These are phyloP conservation scores for Komagataella populi DNA, from an alignment of 805 yeast species.

Conservation along the genomic window DNA sequence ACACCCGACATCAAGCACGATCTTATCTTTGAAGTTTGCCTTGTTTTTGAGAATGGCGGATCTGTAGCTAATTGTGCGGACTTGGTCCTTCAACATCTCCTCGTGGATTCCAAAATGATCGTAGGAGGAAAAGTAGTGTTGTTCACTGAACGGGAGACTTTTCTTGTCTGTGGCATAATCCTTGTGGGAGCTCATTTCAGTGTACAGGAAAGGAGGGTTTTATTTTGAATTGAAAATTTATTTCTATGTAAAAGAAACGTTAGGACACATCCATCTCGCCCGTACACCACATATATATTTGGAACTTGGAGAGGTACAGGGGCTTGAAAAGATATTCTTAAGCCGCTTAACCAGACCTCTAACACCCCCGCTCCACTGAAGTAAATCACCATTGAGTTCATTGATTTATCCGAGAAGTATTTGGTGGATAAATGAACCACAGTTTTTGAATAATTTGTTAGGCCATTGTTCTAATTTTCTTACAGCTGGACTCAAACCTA, in stretches of 20 bases:
- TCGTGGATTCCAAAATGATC: constrained; percentile 98
- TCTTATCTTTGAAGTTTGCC: constrained; percentile 79
- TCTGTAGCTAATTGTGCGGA: constrained; percentile 84
- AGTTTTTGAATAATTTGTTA: neutral
- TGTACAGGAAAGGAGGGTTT: neutral
- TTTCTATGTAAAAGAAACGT: constrained; percentile 1
- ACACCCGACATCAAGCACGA: constrained; percentile 96
- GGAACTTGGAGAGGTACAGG: neutral
- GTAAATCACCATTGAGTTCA: neutral
- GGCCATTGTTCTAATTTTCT: neutral
- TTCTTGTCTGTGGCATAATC: constrained; percentile 56
- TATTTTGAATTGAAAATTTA: neutral
- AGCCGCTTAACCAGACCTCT: neutral
- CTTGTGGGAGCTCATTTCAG: neutral
- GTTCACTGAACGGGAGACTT: constrained; percentile 59
- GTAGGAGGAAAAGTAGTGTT: constrained; percentile 89
- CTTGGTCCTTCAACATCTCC: constrained; percentile 94
- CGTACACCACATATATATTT: neutral
- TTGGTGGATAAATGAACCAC: neutral
- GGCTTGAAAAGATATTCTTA: neutral
- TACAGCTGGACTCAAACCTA: neutral
- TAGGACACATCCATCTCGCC: constrained; percentile 4
- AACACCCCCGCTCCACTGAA: neutral
- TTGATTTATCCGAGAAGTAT: neutral
- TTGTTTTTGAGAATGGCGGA: constrained; percentile 86